These are phyloP conservation scores for Acidomyces sp. DNA, from an alignment of 495 filamentous ascomycete species.

Conservation along the genomic window DNA sequence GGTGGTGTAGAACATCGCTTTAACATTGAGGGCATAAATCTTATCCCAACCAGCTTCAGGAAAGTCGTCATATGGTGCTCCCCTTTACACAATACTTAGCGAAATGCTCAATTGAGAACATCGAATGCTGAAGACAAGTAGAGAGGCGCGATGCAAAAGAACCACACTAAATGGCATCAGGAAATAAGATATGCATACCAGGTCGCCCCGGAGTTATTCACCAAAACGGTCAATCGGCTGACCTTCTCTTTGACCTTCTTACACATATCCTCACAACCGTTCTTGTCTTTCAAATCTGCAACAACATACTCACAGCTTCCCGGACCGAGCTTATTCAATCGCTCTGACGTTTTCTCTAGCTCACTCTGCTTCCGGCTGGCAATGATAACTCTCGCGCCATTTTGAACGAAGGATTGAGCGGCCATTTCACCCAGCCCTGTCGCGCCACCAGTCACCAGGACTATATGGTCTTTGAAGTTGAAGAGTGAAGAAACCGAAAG, in stretches of 20 bases:
- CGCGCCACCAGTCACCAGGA: constrained; percentile 27
- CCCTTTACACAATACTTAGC: too few species aligned
- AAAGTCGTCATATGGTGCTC: constrained; percentile 27
- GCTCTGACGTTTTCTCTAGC: constrained; percentile 23
- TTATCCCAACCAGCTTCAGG: constrained; percentile 29
- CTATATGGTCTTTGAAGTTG: constrained; percentile 25
- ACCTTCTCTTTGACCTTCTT: constrained; percentile 22
- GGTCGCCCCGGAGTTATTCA: constrained; percentile 27
- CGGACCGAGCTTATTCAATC: constrained; percentile 26
- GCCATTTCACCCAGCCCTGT: constrained; percentile 31
- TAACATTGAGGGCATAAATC: constrained; percentile 28
- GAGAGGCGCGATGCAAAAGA: too few species aligned
- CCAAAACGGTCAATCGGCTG: constrained; percentile 23
- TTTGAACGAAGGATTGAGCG: constrained; percentile 29
- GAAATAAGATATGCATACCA: constrained; percentile 12
- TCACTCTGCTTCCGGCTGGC: constrained; percentile 29
- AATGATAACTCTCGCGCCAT: constrained; percentile 27
- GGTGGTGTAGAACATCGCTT: constrained; percentile 26
- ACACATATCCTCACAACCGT: constrained; percentile 20
- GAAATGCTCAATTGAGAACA: not conserved
- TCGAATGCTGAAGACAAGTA: not conserved
- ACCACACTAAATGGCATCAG: too few species aligned
- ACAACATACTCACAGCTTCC: constrained; percentile 25
- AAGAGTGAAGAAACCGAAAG: constrained; percentile 24
- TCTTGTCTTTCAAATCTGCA: constrained; percentile 25